Conservation (phyloP, 495 filamentous ascomycete species). For the Platismatia glauca region DNA sequence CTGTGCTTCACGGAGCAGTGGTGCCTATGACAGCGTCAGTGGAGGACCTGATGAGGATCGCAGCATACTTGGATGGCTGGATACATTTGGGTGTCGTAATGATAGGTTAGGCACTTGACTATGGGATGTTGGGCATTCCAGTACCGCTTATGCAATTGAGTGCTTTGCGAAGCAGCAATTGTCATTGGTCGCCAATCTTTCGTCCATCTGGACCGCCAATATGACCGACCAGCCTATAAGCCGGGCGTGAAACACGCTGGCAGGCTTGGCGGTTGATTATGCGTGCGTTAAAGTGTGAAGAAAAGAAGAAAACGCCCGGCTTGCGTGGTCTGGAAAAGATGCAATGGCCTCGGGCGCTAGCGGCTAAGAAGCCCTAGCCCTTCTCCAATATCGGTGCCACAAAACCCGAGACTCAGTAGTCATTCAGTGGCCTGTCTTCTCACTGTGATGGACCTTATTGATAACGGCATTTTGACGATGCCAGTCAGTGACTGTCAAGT, state of each 20-base stretch:
- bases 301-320: neutral
- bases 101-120: slow-evolving; percentile 36
- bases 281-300: slow-evolving; percentile 25
- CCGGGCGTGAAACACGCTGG: slow-evolving; percentile 3
- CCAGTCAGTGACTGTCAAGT: neutral
- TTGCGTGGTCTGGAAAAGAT: neutral
- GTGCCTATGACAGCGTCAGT: slow-evolving; percentile 76
- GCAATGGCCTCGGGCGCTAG: slow-evolving; percentile 8
- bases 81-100: slow-evolving; percentile 78
- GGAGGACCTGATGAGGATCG: slow-evolving; percentile 72
- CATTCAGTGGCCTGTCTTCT: too few species aligned
- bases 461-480: too few species aligned
- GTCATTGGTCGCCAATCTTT: slow-evolving; percentile 9
- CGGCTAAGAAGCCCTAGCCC: neutral
- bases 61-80: slow-evolving; percentile 89
- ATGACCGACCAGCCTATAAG: slow-evolving; percentile 28
- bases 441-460: too few species aligned
- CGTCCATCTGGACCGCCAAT: slow-evolving; percentile 26
- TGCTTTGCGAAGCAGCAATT: slow-evolving; percentile 19
- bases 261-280: slow-evolving; percentile 25
- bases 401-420: too few species aligned
- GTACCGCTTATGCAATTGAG: slow-evolving; percentile 16
- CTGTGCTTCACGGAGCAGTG: slow-evolving; percentile 78
- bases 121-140: slow-evolving; percentile 13
- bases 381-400: too few species aligned